Evolutionary conservation across 1,284 basidiomycete genomes (phyloP).

Genomic region (Cystobasidium pallidum): DNA sequence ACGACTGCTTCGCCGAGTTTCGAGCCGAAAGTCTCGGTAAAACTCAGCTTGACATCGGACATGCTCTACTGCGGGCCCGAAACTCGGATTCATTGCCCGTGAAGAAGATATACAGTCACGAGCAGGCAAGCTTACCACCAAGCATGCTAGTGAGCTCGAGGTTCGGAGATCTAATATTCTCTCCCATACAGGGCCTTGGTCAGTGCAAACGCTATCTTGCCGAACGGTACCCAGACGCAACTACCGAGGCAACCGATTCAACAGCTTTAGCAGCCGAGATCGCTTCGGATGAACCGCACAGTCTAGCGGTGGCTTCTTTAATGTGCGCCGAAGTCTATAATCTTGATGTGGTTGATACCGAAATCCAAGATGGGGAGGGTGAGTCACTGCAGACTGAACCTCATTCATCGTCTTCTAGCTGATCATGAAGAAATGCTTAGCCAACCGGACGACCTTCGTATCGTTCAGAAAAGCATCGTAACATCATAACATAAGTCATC

Average conservation of each 20-base stretch:
- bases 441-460: slow-evolving; percentile 41
- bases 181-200: slow-evolving; percentile 48
- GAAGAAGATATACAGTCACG: slow-evolving; percentile 51
- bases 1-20: slow-evolving; percentile 44
- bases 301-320: slow-evolving; percentile 49
- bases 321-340: slow-evolving; percentile 51
- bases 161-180: too few relatives aligned
- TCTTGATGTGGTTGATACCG: slow-evolving; percentile 48
- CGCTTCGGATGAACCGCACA: slow-evolving; percentile 42
- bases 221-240: slow-evolving; percentile 41
- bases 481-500: background rate
- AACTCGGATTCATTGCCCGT: slow-evolving; percentile 6
- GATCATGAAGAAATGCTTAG: background rate
- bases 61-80: slow-evolving; percentile 46
- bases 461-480: slow-evolving; percentile 19
- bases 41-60: slow-evolving; percentile 48
- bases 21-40: slow-evolving; percentile 43
- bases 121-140: slow-evolving; percentile 51
- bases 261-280: slow-evolving; percentile 49
- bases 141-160: too few relatives aligned
- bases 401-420: background rate
- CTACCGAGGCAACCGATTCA: slow-evolving; percentile 48
- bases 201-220: slow-evolving; percentile 49
- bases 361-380: slow-evolving; percentile 52
- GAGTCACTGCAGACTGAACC: background rate